Percentiles rank a stretch among this genome's conserved stretches.
phyloP scores from a whole-genome alignment of 1,139 yeast genomes.

The Protomyces arabidopsidicola region DNA sequence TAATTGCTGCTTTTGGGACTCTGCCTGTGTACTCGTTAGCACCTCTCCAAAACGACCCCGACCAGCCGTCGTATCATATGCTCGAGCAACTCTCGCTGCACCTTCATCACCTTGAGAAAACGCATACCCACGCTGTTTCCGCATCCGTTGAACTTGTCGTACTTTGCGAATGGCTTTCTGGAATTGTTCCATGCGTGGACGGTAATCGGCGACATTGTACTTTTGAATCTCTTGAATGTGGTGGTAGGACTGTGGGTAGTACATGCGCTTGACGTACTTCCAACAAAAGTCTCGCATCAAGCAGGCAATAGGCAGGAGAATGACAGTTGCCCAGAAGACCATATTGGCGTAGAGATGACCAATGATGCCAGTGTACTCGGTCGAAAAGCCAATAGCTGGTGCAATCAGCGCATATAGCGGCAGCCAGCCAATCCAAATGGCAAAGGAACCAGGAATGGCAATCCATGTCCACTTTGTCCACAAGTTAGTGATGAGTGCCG shows the following conservation, averaged over 20 bases:
- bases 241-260: conserved; percentile 87
- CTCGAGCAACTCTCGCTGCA: conserved; percentile 83
- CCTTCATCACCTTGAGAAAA: conserved; percentile 95
- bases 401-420: conserved; percentile 85
- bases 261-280: conserved; percentile 90
- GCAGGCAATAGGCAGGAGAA: conserved; percentile 73
- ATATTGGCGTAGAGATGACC: conserved; percentile 70
- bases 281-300: conserved; percentile 82
- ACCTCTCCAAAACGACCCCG: conserved; percentile 55
- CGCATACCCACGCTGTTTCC: conserved; percentile 97
- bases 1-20: not conserved
- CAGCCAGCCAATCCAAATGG: conserved; percentile 77
- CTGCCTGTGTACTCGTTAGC: conserved; percentile 2
- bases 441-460: conserved; percentile 92
- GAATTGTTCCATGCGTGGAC: conserved; percentile 94
- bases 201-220: conserved; percentile 84
- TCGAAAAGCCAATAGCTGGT: conserved; percentile 75
- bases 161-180: conserved; percentile 96
- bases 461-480: conserved; percentile 92
- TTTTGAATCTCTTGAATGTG: conserved; percentile 95
- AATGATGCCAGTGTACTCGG: conserved; percentile 77
- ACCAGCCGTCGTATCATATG: conserved; percentile 81
- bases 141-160: conserved; percentile 95
- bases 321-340: conserved; percentile 77
- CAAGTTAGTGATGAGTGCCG: conserved; percentile 81